These are phyloP conservation scores for Talaromyces sp. DNA, from an alignment of 2,329 filamentous ascomycete genomes.

Conservation along the genomic window DNA sequence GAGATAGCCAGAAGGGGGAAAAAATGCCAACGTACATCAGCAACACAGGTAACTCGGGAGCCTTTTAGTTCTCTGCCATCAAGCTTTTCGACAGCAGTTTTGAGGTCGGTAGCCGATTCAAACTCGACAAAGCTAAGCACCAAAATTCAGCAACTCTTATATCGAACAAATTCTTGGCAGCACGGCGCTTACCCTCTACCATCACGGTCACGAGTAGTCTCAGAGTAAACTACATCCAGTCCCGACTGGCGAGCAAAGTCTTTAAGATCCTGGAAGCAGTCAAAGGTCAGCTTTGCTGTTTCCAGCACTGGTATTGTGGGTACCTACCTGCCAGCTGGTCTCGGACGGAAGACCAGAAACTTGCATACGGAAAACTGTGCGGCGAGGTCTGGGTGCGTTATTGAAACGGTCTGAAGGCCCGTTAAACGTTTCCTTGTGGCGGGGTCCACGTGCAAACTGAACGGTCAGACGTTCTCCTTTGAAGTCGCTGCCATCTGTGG, in stretches of 20 bases:
- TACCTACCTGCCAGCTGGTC: slow-evolving; percentile 99
- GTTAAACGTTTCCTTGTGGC: slow-evolving; percentile 61
- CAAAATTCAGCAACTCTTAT: slow-evolving; percentile 21
- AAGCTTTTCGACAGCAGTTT: slow-evolving; percentile 89
- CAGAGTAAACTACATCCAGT: slow-evolving; percentile 96
- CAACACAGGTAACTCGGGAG: slow-evolving; percentile 73
- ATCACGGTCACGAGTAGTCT: slow-evolving; percentile 86
- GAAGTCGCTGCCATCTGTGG: slow-evolving; percentile 87
- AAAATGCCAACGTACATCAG: slow-evolving; percentile 65
- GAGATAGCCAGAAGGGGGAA: not conserved
- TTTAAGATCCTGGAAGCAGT: slow-evolving; percentile 90
- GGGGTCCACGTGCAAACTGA: slow-evolving; percentile 90
- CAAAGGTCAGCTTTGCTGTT: slow-evolving; percentile 48
- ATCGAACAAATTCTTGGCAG: slow-evolving; percentile 14
- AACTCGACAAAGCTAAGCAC: slow-evolving; percentile 85
- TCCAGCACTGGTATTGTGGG: slow-evolving; percentile 12
- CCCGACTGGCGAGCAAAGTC: slow-evolving; percentile 97
- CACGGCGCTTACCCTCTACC: slow-evolving; percentile 71
- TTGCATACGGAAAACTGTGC: slow-evolving; percentile 94
- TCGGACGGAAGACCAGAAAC: slow-evolving; percentile 89
- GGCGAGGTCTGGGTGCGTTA: slow-evolving; percentile 70
- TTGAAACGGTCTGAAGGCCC: slow-evolving; percentile 57
- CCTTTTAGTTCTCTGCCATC: slow-evolving; percentile 92
- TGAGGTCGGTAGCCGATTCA: slow-evolving; percentile 84
- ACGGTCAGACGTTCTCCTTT: slow-evolving; percentile 97